Evolutionary conservation across 2,329 filamentous ascomycete species (phyloP).

Genomic region (Ustulina deusta): DNA sequence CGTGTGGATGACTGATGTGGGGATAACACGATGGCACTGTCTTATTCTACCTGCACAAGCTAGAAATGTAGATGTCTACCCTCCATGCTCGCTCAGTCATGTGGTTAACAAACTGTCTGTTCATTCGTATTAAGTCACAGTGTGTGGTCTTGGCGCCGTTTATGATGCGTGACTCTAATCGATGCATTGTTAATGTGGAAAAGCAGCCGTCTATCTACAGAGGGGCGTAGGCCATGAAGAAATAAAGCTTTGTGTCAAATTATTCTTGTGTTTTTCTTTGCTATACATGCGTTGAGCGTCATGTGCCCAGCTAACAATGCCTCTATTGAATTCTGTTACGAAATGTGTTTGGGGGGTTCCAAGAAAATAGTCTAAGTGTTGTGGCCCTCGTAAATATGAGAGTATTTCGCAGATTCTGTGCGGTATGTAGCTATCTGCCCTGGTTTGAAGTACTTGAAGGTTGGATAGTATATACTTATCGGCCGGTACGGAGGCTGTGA

Average conservation of each 20-base stretch:
- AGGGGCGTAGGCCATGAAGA: neutral
- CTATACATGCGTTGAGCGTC: slow-evolving; percentile 6
- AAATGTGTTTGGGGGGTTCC: neutral
- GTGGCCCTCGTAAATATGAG: neutral
- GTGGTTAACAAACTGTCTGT: slow-evolving; percentile 7
- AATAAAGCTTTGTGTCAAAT: slow-evolving; percentile 4
- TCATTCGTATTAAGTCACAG: neutral
- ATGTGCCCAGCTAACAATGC: slow-evolving; percentile 16
- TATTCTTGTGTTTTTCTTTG: neutral
- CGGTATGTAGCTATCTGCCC: neutral
- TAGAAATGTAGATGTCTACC: slow-evolving; percentile 1
- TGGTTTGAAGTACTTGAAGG: neutral
- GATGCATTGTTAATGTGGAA: neutral
- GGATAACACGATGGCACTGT: neutral
- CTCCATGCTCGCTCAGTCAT: slow-evolving; percentile 5
- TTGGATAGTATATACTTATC: neutral
- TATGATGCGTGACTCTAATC: neutral
- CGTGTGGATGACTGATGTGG: neutral
- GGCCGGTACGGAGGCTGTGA: neutral
- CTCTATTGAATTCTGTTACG: slow-evolving; percentile 4
- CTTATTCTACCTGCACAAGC: neutral
- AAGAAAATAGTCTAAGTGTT: neutral
- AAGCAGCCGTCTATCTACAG: neutral
- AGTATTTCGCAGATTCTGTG: neutral
- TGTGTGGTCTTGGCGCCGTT: neutral